Conservation (phyloP, 805 yeast genomes). For the Candida ascalaphidarum region DNA sequence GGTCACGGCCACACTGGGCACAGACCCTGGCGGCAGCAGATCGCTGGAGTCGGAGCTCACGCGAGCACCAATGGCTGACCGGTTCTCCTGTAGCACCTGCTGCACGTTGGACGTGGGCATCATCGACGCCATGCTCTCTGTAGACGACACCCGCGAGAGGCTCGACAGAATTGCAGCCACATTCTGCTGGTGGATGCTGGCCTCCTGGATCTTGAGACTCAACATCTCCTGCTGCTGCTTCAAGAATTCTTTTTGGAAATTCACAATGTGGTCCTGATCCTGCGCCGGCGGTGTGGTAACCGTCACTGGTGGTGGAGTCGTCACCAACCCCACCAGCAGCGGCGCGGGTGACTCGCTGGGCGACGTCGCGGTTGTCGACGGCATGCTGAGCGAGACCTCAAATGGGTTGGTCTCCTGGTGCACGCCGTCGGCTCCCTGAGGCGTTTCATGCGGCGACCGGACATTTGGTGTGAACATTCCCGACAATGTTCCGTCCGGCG, state of each 20-base stretch:
- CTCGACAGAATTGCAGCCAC: constrained; percentile 3
- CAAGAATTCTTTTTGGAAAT: constrained; percentile 28
- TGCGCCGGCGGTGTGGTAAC: constrained; percentile 11
- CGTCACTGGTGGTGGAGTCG: no score
- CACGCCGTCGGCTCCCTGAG: constrained; percentile 2
- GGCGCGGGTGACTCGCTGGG: no score
- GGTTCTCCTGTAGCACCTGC: no score
- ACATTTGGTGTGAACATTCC: constrained; percentile 32
- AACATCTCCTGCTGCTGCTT: constrained; percentile 27
- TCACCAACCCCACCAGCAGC: no score
- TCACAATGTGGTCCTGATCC: constrained; percentile 28
- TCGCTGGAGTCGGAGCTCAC: no score
- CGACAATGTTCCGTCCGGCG: constrained; percentile 11
- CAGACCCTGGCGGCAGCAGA: no score
- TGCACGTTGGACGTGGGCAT: no score
- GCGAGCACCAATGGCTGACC: no score
- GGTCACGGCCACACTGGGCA: no score
- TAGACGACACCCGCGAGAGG: constrained; percentile 7
- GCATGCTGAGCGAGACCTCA: no score
- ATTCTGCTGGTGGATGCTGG: no score
- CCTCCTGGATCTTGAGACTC: constrained; percentile 7
- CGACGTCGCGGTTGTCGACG: no score
- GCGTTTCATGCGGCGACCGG: constrained; percentile 21
- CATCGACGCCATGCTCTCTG: constrained; percentile 8
- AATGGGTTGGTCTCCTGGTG: constrained; percentile 25